A percentile compares a stretch with the other conserved stretches of the same genome.
These are phyloP conservation scores for Podospora fimiseda DNA, from an alignment of 495 filamentous ascomycete genomes.

Conservation along the genomic window DNA sequence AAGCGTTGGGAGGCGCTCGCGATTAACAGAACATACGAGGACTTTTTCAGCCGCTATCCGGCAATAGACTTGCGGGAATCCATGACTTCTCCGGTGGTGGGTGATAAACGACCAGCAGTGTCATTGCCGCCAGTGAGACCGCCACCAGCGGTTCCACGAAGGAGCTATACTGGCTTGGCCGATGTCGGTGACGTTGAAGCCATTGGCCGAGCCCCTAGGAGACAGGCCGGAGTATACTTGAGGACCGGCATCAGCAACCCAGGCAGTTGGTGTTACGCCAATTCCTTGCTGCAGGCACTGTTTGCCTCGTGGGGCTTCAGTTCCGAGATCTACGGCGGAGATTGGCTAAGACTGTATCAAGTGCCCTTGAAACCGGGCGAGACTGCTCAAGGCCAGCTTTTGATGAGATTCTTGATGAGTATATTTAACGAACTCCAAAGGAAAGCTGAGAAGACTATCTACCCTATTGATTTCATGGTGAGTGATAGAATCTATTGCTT, in stretches of 20 bases:
- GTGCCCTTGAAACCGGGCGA: constrained; percentile 49
- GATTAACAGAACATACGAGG: constrained; percentile 53
- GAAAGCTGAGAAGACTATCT: constrained; percentile 51
- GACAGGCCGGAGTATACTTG: constrained; percentile 21
- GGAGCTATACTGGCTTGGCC: constrained; percentile 83
- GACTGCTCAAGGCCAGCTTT: constrained; percentile 66
- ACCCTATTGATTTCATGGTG: constrained; percentile 60
- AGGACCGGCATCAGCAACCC: constrained; percentile 74
- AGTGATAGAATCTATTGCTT: no score
- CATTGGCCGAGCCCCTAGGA: constrained; percentile 44
- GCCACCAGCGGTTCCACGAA: constrained; percentile 75
- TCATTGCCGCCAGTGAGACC: constrained; percentile 56
- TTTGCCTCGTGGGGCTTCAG: constrained; percentile 67
- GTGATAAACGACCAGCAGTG: constrained; percentile 6
- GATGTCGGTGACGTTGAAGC: constrained; percentile 44
- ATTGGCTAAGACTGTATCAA: constrained; percentile 44
- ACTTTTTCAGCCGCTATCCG: constrained; percentile 78
- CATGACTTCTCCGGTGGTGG: constrained; percentile 47
- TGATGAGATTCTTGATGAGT: constrained; percentile 68
- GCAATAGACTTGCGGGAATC: constrained; percentile 66
- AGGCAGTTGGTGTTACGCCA: constrained; percentile 84
- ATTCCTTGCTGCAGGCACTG: constrained; percentile 77
- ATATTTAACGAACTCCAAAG: constrained; percentile 63
- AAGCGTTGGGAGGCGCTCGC: constrained; percentile 36
- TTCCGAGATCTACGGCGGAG: constrained; percentile 54